Percentiles rank a stretch among this genome's conserved stretches.
Evolutionary conservation across 441 rosid species (phyloP).

Genomic region (Capsella rubella): DNA sequence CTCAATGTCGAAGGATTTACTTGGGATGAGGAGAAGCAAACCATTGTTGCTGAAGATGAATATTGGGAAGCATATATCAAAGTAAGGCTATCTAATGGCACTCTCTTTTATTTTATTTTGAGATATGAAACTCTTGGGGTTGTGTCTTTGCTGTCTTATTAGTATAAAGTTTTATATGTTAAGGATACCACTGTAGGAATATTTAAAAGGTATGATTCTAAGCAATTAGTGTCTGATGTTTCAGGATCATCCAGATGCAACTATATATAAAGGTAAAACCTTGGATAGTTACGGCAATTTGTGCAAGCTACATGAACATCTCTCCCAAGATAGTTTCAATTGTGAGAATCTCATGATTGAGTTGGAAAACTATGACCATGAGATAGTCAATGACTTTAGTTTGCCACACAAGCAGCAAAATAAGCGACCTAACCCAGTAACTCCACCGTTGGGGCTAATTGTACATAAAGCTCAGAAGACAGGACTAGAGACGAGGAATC

Average conservation of each 20-base stretch:
- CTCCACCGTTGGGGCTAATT: slow-evolving; percentile 28
- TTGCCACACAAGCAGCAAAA: slow-evolving; percentile 48
- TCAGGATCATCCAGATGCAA: slow-evolving; percentile 74
- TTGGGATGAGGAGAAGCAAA: slow-evolving; percentile 73
- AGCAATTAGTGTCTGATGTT: slow-evolving; percentile 34
- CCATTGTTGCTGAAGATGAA: slow-evolving; percentile 58
- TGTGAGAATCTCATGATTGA: slow-evolving; percentile 45
- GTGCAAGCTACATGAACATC: slow-evolving; percentile 60
- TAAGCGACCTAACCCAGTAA: slow-evolving; percentile 48
- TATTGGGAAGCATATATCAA: slow-evolving; percentile 69
- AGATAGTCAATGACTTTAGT: slow-evolving; percentile 43
- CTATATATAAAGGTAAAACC: slow-evolving; percentile 56
- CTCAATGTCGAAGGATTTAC: slow-evolving; percentile 58
- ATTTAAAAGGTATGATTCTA: background rate
- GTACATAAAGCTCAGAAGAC: slow-evolving; percentile 57
- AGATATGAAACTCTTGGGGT: background rate
- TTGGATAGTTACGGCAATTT: slow-evolving; percentile 54
- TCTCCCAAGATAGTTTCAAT: slow-evolving; percentile 42
- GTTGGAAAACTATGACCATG: slow-evolving; percentile 44
- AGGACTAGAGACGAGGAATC: slow-evolving; percentile 47
- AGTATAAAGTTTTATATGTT: background rate
- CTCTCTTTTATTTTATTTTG: background rate
- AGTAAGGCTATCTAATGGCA: slow-evolving; percentile 47
- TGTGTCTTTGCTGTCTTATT: background rate
- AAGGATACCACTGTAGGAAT: too few relatives aligned